phyloP scores from a whole-genome alignment of 148 eudicot genomes.

The Amaranthus hypochondriacus region DNA sequence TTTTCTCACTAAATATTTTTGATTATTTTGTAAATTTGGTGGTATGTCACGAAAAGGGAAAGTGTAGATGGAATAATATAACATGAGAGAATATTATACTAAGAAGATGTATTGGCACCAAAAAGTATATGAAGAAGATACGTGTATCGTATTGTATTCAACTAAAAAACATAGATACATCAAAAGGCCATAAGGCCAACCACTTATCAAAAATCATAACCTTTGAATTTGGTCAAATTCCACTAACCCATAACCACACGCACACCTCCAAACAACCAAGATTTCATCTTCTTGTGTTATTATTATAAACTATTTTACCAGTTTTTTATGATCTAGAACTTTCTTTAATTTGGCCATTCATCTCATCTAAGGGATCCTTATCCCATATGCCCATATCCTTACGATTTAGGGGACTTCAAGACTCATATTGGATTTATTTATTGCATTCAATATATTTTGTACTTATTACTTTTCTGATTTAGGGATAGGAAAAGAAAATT shows the following conservation, averaged over 20 bases:
- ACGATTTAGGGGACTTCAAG: no score
- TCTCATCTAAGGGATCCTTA: not conserved
- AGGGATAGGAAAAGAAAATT: no score
- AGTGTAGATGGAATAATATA: no score
- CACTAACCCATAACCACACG: not conserved
- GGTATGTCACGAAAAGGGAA: no score
- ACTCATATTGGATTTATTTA: no score
- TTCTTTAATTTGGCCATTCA: not conserved
- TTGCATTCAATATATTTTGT: no score
- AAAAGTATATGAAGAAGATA: not conserved
- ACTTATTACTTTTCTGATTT: no score
- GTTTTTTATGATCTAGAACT: not conserved
- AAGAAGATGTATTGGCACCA: no score
- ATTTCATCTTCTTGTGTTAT: not conserved
- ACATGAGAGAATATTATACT: no score
- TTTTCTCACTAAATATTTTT: no score
- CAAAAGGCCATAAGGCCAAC: constrained; percentile 12
- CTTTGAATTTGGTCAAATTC: constrained; percentile 7
- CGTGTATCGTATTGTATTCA: not conserved
- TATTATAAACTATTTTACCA: no score
- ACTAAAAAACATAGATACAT: not conserved
- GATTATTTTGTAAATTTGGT: no score
- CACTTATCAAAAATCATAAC: constrained; percentile 15
- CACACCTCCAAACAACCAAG: not conserved
- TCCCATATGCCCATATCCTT: not conserved